Evolutionary conservation across 352 stramenopile genomes (phyloP).

Genomic region (Globisporangium solare): DNA sequence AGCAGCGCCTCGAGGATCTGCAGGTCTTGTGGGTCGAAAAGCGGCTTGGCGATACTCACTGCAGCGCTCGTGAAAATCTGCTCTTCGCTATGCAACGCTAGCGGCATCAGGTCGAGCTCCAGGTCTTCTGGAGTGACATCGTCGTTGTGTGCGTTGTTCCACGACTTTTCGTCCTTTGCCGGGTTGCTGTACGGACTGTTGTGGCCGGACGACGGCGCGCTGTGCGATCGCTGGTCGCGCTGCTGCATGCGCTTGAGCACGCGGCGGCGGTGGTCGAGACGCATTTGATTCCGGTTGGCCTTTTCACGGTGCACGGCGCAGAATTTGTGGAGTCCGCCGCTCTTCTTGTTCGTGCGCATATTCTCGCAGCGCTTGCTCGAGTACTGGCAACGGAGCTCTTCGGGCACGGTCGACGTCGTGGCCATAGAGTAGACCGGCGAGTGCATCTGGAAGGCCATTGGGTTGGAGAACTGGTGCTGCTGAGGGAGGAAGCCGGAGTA

Average conservation of each 20-base stretch:
- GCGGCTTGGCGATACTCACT: conserved; percentile 11
- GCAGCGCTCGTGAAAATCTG: conserved; percentile 2
- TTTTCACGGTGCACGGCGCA: conserved; percentile 51
- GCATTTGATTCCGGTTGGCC: conserved; percentile 72
- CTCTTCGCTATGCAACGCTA: conserved; percentile 28
- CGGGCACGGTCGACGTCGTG: conserved; percentile 16
- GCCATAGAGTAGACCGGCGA: neutral
- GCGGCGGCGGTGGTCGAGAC: conserved; percentile 50
- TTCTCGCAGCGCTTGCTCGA: conserved; percentile 49
- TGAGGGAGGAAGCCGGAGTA: conserved; percentile 12
- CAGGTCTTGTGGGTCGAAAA: conserved; percentile 44
- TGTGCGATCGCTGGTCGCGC: conserved; percentile 32
- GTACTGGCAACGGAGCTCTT: conserved; percentile 52
- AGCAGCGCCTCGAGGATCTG: conserved; percentile 49
- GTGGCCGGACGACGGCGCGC: conserved; percentile 16
- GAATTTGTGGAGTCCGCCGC: conserved; percentile 51
- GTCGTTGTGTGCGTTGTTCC: neutral
- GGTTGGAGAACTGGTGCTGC: conserved; percentile 4
- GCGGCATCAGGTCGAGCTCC: conserved; percentile 19
- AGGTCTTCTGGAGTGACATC: conserved; percentile 14
- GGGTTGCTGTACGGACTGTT: conserved; percentile 16
- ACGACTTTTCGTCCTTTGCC: conserved; percentile 7
- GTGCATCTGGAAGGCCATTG: neutral
- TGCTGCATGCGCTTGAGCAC: conserved; percentile 50
- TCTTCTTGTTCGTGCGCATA: conserved; percentile 35